Evolutionary conservation across 2,329 filamentous ascomycete species (phyloP).

Genomic region (Coniochaeta prunicola): DNA sequence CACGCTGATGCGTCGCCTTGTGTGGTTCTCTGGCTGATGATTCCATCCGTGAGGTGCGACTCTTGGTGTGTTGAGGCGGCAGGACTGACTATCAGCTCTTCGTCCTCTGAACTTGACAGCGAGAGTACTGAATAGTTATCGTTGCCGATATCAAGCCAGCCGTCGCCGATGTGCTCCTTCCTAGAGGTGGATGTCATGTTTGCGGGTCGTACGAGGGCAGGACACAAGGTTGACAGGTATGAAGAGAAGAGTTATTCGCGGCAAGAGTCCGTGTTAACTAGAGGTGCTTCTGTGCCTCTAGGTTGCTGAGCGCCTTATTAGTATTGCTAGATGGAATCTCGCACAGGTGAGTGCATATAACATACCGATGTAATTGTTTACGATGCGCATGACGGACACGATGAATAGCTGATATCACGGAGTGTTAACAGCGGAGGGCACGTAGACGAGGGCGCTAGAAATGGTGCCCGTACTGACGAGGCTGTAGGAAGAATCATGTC

Average conservation of each 20-base stretch:
- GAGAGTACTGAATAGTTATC: constrained; percentile 10
- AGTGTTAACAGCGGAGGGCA: not conserved
- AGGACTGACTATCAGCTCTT: not conserved
- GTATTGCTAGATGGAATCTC: not conserved
- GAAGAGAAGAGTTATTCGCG: too few species aligned
- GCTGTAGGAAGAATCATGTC: not conserved
- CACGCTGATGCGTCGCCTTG: not conserved
- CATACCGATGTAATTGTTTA: not conserved
- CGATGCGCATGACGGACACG: not conserved
- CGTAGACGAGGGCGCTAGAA: not conserved
- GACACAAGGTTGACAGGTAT: not conserved
- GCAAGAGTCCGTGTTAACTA: too few species aligned
- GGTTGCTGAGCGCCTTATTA: not conserved
- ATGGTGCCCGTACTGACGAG: not conserved
- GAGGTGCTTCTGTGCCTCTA: too few species aligned
- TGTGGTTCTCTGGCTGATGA: not conserved
- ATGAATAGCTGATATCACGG: not conserved
- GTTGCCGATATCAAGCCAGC: constrained; percentile 10
- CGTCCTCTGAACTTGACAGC: constrained; percentile 1
- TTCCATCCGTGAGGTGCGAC: not conserved
- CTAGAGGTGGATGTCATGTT: not conserved
- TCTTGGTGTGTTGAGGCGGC: not conserved
- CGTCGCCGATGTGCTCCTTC: constrained; percentile 5
- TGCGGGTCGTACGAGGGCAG: not conserved
- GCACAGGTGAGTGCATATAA: not conserved